A percentile compares a stretch with the other conserved stretches of the same genome.
These are phyloP conservation scores for Trichocladium antarcticum DNA, from an alignment of 495 filamentous ascomycete species.

Conservation along the genomic window DNA sequence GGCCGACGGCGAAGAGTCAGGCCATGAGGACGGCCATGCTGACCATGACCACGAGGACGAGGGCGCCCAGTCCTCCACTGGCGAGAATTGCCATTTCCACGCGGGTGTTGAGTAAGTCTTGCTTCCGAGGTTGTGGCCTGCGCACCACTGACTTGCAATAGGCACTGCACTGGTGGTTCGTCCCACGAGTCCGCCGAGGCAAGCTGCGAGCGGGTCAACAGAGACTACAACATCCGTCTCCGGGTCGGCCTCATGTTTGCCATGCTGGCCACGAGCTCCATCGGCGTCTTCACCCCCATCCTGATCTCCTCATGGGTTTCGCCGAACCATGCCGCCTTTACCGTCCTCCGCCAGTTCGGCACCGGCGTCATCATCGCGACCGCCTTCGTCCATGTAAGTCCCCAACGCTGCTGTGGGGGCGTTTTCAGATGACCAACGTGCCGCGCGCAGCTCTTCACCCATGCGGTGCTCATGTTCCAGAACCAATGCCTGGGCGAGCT, in stretches of 20 bases:
- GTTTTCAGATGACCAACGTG: neutral
- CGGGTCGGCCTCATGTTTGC: conserved; percentile 53
- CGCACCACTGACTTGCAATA: conserved; percentile 1
- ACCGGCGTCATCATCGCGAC: conserved; percentile 56
- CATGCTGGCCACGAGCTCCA: conserved; percentile 22
- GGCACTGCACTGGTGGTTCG: conserved; percentile 38
- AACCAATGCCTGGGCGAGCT: conserved; percentile 53
- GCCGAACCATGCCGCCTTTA: conserved; percentile 27
- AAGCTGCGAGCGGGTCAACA: conserved; percentile 35
- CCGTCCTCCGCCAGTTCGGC: conserved; percentile 57
- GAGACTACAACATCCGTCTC: conserved; percentile 49
- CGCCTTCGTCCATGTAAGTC: conserved; percentile 8
- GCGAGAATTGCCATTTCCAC: conserved; percentile 48
- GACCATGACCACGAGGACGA: conserved; percentile 7
- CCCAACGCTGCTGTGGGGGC: neutral
- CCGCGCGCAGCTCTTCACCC: conserved; percentile 45
- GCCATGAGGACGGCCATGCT: conserved; percentile 19
- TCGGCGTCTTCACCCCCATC: conserved; percentile 38
- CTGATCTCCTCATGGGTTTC: conserved; percentile 20
- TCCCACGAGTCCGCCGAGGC: conserved; percentile 11
- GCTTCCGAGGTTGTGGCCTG: neutral
- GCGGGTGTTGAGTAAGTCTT: conserved; percentile 49
- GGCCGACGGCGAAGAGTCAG: conserved; percentile 2
- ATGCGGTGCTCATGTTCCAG: conserved; percentile 51
- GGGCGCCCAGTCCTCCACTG: neutral